These are phyloP conservation scores for Aphanomyces cochlioides DNA, from an alignment of 352 stramenopile species.

Conservation along the genomic window DNA sequence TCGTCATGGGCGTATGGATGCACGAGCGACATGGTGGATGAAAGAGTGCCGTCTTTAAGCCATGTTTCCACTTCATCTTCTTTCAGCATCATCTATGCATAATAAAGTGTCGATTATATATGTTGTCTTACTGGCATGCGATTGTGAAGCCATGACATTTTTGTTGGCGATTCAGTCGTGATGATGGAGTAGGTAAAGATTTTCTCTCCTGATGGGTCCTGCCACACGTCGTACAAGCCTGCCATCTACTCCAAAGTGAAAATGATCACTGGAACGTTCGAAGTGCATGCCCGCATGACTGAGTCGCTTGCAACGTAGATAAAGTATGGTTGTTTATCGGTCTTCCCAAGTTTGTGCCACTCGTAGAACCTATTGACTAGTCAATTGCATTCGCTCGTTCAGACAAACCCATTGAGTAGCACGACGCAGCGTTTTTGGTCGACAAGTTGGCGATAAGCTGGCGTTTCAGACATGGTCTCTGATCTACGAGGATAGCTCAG, in stretches of 20 bases:
- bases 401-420: conserved; percentile 62
- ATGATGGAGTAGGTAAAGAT: conserved; percentile 86
- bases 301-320: conserved; percentile 47
- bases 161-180: conserved; percentile 62
- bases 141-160: conserved; percentile 80
- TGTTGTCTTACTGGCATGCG: conserved; percentile 65
- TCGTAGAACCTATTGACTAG: conserved; percentile 72
- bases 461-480: conserved; percentile 62
- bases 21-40: conserved; percentile 42
- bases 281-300: conserved; percentile 46
- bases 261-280: no score
- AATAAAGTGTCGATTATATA: neutral
- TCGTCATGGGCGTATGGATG: conserved; percentile 46
- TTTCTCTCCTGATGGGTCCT: conserved; percentile 52
- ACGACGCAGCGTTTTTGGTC: conserved; percentile 76
- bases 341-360: conserved; percentile 85
- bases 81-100: conserved; percentile 61
- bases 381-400: neutral
- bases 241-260: conserved; percentile 51
- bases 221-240: conserved; percentile 82
- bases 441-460: conserved; percentile 69
- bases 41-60: conserved; percentile 63
- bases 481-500: conserved; percentile 39
- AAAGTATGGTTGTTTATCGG: conserved; percentile 89
- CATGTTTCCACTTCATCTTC: conserved; percentile 57